Base-by-base conservation (phyloP, 2,329 filamentous ascomycete species). In the Ustulina deusta region DNA sequence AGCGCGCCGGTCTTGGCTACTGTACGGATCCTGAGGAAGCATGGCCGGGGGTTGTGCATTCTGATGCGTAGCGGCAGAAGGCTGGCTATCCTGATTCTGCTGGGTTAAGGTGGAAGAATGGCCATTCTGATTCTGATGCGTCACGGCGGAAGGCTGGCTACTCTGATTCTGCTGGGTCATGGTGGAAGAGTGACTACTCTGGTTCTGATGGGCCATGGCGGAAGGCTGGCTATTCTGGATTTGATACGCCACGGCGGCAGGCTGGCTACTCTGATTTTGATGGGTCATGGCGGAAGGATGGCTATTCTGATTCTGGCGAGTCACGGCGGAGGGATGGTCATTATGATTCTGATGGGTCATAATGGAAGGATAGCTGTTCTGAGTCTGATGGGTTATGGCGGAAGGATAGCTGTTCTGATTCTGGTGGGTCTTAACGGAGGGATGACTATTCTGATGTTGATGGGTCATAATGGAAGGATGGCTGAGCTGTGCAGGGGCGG, bases 1-100 rank as follows among this genome's bases (percentile, higher is more conserved):
- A 34, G 65, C 69, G 36, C 73, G 77, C 34, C 74, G 74, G 69
- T 76, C 72, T 54, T 72, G 71, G 63, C 36, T 65, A 54, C 52
- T 65, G 62, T 46, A 66, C 17, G 55, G 58, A n/a, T 70, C 68
- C 55, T 70, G 65, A 22, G 57, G 52, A 36, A 49, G 36, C 42
- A 63, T 66, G 20, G 32, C 52, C 1, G 55, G 20, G 15, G 56
- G 46, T n/a, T 67, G 48, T 38, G 25, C 22, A 29, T 54, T 44
- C 20, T 54, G 44, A 32, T 58, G 54, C 10, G 63, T 34, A 25
- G 54, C 61, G 7, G 29, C 13, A 1, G 61, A 58, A 32, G 59
- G 32, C n/a, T 54, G 38, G 22, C 11, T 38, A 51, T 48, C 61
- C 11, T 66, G 42, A n/a, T 25, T 40, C 2, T 32, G 25, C 7